Evolutionary conservation across 2,329 filamentous ascomycete species (phyloP), one percentile per base, ranked within the genome.

Genomic region (Fusarium hainanense): DNA sequence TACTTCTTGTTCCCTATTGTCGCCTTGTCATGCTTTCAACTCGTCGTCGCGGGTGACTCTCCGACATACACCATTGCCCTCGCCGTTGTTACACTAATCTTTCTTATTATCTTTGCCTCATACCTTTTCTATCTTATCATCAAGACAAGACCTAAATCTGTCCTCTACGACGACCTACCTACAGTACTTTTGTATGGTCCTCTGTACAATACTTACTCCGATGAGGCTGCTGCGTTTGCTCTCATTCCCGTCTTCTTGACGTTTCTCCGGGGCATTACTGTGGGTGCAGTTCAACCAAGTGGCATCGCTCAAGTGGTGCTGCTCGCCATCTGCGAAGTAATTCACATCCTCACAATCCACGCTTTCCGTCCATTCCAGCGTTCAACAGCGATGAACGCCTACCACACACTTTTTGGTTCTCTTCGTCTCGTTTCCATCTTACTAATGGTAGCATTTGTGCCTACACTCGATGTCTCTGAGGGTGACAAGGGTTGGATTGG

Each of bases 191-290:
- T 93, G 2, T 98, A 97, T 74, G 96, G 96, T 0, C 93, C 96
- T 7, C 84, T 99, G 10, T 99, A 99, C 81, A 99, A 99, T 81
- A 99, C 96, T 0, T 98, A 97, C 79, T 96, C 93, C 25, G 96
- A 99, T 78, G 92, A 95, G 77, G 93, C 94, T 1, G 93, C 95
- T 10, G 90, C 93, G 0, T 99, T 97, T 79, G 94, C 95, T 9
- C 85, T 97, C 43, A 90, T 98, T 21, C 94, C 95, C 2, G 89
- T 97, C 18, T 83, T 97, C 34, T 84, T 98, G 63, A 97, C 92
- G 7, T 90, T 97, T 76, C 83, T 97, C 62, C 91, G 95, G 34
- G 95, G 94, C 60, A 90, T 98, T 69, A 93, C 94, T 21, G 93
- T 99, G 72, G 96, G 96, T 30, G 96, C 94, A 20, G 90, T 98